Conservation (phyloP, 805 yeast genomes). For the Suhomyces sp. region DNA sequence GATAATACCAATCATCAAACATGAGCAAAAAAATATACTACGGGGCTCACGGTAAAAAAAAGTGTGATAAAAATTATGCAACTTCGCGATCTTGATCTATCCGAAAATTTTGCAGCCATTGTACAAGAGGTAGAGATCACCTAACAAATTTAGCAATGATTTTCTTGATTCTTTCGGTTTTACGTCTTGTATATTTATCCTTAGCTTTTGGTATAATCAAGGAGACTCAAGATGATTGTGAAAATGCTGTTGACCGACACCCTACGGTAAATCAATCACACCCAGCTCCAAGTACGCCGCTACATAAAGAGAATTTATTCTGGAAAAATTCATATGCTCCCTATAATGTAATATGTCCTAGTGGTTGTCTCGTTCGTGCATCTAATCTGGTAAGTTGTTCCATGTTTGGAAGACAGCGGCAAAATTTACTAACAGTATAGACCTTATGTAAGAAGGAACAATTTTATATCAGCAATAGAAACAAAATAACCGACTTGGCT, state of each 20-base stretch:
- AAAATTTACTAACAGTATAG: slow-evolving; percentile 11
- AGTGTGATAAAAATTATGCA: background rate
- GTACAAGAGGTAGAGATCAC: background rate
- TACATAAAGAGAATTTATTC: background rate
- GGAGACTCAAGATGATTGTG: background rate
- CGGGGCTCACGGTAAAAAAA: background rate
- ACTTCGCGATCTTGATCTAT: background rate
- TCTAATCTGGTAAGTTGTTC: slow-evolving; percentile 17
- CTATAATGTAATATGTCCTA: slow-evolving; percentile 23
- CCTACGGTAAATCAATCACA: background rate
- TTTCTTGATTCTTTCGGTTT: background rate
- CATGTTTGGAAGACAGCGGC: background rate
- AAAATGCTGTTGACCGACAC: background rate
- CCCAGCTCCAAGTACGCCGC: background rate
- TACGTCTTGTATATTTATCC: background rate
- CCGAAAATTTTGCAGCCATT: background rate
- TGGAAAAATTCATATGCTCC: slow-evolving; percentile 25
- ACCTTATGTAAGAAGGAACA: slow-evolving; percentile 18
- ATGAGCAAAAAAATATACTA: too few relatives aligned
- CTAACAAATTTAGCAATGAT: background rate
- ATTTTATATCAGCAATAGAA: slow-evolving; percentile 28
- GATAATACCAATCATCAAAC: background rate
- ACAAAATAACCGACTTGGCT: slow-evolving; percentile 24
- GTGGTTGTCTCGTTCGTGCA: slow-evolving; percentile 14
- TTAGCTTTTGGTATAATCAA: background rate